Evolutionary conservation across 1,284 basidiomycete genomes (phyloP), one percentile per base, ranked within the genome.

Genomic region (Cryptococcus hybrid): DNA sequence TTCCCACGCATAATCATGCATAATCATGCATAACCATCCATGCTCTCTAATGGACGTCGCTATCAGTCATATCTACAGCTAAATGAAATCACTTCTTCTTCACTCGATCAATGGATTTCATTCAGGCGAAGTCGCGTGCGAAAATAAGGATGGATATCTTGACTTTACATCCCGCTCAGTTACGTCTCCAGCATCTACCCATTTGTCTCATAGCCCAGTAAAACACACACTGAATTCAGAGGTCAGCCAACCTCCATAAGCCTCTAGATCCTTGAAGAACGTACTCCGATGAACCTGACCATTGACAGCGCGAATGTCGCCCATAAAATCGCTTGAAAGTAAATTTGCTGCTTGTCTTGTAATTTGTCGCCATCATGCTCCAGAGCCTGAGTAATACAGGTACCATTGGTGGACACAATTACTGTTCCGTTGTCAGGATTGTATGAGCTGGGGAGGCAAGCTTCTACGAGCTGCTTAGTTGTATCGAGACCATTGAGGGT

Each of bases 261-360:
- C 12, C 24, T 7, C 15, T 30, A 30, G 30, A 30, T 30, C 3
- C 30, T 15, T 11, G 2, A 43, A 2, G 1, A 8, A 85, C 90
- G 71, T 77, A 92, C 90, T 67, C 91, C 91, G 42, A 79, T 60
- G 77, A 98, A 94, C 47, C 92, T 85, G 65, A 97, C 85, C 45
- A 84, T 78, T 5, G 90, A 84, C 24, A 98, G 82, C 5, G 77
- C 86, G 73, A 96, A 95, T 0, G 92, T 97, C 36, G 90, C 88
- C 82, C 90, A 97, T 40, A 98, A 82, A 62, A 97, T 89, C 60
- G 91, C 79, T 34, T 83, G 81, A 78, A 94, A 93, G 77, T 93
- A 93, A 12, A 73, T 65, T 35, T 80, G 79, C 24, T 70, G 65
- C 63, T 85, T 77, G 56, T 86, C 84, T 43, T 71, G 60, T 34